phyloP scores from a whole-genome alignment of 768 basidiomycete species.

The Pholiota conissans region DNA sequence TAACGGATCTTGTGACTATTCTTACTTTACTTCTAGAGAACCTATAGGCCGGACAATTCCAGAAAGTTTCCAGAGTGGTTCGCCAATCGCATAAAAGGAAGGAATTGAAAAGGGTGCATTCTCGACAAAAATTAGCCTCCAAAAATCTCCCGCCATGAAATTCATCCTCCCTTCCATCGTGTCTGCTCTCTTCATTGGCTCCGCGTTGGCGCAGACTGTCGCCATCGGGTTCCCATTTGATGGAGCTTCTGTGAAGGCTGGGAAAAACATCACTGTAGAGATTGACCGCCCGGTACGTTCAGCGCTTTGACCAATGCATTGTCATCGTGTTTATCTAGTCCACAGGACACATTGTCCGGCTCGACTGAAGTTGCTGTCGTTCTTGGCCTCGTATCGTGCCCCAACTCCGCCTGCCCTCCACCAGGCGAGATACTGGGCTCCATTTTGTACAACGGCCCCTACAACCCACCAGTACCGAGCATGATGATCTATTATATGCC shows the following conservation, averaged over 20 bases:
- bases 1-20: not conserved
- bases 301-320: too few species aligned
- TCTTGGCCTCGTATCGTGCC: conserved; percentile 41
- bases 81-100: not conserved
- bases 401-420: conserved; percentile 18
- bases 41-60: not conserved
- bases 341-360: conserved; percentile 36
- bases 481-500: too few species aligned
- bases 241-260: conserved; percentile 33
- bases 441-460: conserved; percentile 49
- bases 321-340: not conserved
- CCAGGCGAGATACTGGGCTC: conserved; percentile 33
- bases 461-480: conserved; percentile 30
- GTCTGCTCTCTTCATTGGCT: conserved; percentile 27
- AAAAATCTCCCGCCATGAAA: conserved; percentile 12
- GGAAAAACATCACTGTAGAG: conserved; percentile 40
- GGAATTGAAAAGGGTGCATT: not conserved
- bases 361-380: conserved; percentile 46
- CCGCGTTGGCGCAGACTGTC: conserved; percentile 40
- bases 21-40: not conserved
- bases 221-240: conserved; percentile 40
- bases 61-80: not conserved
- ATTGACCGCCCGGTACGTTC: conserved; percentile 46
- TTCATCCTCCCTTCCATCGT: conserved; percentile 7
- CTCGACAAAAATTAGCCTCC: not conserved